phyloP scores from a whole-genome alignment of 2,329 filamentous ascomycete species.

The Pseudogymnoascus sp. region DNA sequence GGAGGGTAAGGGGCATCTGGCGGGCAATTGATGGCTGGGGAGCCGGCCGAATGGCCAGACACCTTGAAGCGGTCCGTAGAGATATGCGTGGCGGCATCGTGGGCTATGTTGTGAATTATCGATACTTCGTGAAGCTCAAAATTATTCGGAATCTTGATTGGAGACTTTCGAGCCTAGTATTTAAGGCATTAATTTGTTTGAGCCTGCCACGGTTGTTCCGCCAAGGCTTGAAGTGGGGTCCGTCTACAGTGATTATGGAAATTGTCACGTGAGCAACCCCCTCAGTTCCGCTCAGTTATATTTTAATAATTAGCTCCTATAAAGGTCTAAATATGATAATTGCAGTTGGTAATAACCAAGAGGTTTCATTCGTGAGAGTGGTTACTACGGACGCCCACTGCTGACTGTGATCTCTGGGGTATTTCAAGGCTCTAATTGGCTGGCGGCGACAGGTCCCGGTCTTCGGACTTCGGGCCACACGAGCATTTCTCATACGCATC shows the following conservation, averaged over 20 bases:
- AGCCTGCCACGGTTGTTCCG: not conserved
- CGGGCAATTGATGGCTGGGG: conserved; percentile 28
- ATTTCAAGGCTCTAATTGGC: not conserved
- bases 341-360: not conserved
- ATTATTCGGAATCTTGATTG: conserved; percentile 9
- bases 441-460: not conserved
- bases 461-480: not conserved
- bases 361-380: not conserved
- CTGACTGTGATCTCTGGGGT: not conserved
- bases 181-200: not conserved
- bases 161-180: not conserved
- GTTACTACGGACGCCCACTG: not conserved
- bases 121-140: conserved; percentile 9
- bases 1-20: conserved; percentile 21
- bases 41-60: conserved; percentile 33
- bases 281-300: not conserved
- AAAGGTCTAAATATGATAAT: conserved; percentile 5
- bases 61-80: conserved; percentile 37
- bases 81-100: conserved; percentile 50
- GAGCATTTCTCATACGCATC: not conserved
- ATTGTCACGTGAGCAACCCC: not conserved
- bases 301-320: not conserved
- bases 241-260: not conserved
- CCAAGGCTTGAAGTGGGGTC: not conserved
- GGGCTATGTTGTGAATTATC: conserved; percentile 1